Evolutionary conservation across 164 flowering plant species (phyloP).

Genomic region (Chimonanthus praecox): DNA sequence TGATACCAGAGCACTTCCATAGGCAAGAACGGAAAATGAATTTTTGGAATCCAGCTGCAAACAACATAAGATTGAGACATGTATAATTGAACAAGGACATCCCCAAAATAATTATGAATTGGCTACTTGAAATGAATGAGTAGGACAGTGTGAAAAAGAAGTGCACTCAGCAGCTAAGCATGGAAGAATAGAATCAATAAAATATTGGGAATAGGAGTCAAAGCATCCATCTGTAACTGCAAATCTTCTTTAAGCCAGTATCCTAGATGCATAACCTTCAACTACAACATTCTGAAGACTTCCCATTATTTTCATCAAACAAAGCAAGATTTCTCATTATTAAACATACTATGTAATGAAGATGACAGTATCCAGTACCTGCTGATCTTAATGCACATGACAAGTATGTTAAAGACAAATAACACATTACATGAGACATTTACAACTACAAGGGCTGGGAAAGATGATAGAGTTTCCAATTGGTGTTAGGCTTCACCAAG

Average conservation of each 20-base stretch:
- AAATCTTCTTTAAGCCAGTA: neutral
- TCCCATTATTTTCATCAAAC: too few species aligned
- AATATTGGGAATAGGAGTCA: neutral
- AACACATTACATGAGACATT: too few species aligned
- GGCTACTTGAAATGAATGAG: neutral
- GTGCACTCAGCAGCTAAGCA: neutral
- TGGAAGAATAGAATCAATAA: neutral
- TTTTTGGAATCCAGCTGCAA: slow-evolving; percentile 60
- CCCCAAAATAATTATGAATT: neutral
- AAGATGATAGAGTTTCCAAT: too few species aligned
- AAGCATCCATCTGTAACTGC: neutral
- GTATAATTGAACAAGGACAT: neutral
- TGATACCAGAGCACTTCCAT: slow-evolving; percentile 47
- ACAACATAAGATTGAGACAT: neutral
- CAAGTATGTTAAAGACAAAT: too few species aligned
- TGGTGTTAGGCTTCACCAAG: too few species aligned
- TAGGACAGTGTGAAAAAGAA: neutral
- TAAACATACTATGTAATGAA: too few species aligned
- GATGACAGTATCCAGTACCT: too few species aligned
- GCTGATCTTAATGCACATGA: too few species aligned
- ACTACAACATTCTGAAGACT: too few species aligned
- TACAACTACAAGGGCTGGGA: too few species aligned
- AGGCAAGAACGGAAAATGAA: slow-evolving; percentile 33
- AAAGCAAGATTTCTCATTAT: too few species aligned
- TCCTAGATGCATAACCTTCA: too few species aligned